Conservation (phyloP, 2,329 filamentous ascomycete genomes). For the Sporothrix pallida region DNA sequence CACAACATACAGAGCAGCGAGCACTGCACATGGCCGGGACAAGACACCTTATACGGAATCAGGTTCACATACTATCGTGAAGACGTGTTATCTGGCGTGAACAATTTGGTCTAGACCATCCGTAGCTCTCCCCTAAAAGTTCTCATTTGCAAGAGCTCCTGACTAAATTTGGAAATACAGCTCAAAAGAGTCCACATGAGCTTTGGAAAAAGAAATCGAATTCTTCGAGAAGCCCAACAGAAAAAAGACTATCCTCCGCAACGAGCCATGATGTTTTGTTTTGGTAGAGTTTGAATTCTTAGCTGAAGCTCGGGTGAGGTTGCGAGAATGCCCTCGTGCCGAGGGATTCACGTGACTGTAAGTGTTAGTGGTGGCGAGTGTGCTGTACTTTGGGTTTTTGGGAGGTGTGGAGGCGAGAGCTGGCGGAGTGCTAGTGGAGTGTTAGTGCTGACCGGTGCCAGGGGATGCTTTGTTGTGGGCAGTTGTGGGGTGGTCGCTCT, state of each 20-base stretch:
- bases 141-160: not conserved
- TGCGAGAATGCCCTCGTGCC: not conserved
- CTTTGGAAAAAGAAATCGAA: no score
- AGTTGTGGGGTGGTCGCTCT: constrained; percentile 5
- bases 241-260: not conserved
- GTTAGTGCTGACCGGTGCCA: not conserved
- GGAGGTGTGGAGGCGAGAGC: not conserved
- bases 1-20: no score
- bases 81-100: not conserved
- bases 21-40: no score
- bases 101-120: not conserved
- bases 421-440: not conserved
- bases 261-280: not conserved
- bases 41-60: not conserved
- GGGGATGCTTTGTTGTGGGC: not conserved
- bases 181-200: not conserved
- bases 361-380: not conserved
- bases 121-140: not conserved
- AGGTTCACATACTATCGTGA: not conserved
- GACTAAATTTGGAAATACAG: not conserved
- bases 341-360: not conserved
- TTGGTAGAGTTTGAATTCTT: no score
- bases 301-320: not conserved
- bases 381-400: not conserved
- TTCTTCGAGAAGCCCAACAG: no score